Conservation (phyloP, 108 stramenopile genomes). For the Cyclotella kingstonii region DNA sequence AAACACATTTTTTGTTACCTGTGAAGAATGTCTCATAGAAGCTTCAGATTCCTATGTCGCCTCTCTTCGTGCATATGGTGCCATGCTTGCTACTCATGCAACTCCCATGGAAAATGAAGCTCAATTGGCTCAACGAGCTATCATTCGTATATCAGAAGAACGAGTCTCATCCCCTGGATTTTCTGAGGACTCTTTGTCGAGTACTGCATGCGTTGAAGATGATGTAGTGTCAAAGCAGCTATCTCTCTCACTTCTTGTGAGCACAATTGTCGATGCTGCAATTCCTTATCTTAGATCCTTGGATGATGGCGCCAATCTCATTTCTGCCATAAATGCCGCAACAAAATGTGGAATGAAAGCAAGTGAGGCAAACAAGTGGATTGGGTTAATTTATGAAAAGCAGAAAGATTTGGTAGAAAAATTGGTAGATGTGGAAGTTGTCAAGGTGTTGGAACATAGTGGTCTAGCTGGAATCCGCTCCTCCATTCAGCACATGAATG, state of each 20-base stretch:
- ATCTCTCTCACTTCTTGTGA: slow-evolving; percentile 61
- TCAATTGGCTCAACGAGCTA: slow-evolving; percentile 59
- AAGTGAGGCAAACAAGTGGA: slow-evolving; percentile 45
- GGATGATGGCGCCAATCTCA: slow-evolving; percentile 67
- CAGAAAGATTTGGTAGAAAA: slow-evolving; percentile 60
- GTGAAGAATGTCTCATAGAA: slow-evolving; percentile 70
- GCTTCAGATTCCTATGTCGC: slow-evolving; percentile 70
- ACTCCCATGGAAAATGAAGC: slow-evolving; percentile 59
- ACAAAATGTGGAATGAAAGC: slow-evolving; percentile 54
- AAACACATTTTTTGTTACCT: slow-evolving; percentile 57
- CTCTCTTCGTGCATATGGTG: slow-evolving; percentile 72
- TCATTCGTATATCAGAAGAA: slow-evolving; percentile 57
- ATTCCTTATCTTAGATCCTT: slow-evolving; percentile 58
- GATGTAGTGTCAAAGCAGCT: slow-evolving; percentile 44
- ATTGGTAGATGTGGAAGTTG: slow-evolving; percentile 61
- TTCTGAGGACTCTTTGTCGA: slow-evolving; percentile 39
- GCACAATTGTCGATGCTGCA: slow-evolving; percentile 64
- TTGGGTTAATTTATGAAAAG: slow-evolving; percentile 45
- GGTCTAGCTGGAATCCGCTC: slow-evolving; percentile 56
- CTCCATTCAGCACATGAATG: slow-evolving; percentile 50
- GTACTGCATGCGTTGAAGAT: slow-evolving; percentile 7
- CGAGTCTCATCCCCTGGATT: slow-evolving; percentile 78
- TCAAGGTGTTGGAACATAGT: slow-evolving; percentile 61
- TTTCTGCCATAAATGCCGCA: slow-evolving; percentile 49
- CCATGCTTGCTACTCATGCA: slow-evolving; percentile 68